A percentile compares a stretch with the other conserved stretches of the same genome.
phyloP scores from a whole-genome alignment of 345 rosid genomes.

The Ceriops decandra region DNA sequence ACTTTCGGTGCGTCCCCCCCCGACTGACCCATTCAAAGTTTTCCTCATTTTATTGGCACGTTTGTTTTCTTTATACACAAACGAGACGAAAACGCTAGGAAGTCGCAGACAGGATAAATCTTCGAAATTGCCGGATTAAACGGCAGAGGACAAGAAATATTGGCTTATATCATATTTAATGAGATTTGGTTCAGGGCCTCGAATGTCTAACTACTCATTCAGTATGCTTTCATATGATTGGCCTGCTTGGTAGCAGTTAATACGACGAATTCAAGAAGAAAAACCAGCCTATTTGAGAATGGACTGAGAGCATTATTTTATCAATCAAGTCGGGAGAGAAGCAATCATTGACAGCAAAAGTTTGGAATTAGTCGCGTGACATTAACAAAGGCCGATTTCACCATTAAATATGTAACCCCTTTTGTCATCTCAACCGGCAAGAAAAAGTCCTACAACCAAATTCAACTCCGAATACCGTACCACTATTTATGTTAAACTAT shows the following conservation, averaged over 20 bases:
- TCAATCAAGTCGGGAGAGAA: not conserved
- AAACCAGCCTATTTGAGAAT: not conserved
- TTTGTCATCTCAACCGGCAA: not conserved
- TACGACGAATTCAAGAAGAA: constrained; percentile 6
- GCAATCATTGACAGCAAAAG: not conserved
- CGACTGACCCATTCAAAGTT: too few relatives aligned
- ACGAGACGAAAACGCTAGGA: constrained; percentile 1
- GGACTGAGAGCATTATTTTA: constrained; percentile 6
- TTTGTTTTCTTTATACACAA: not conserved
- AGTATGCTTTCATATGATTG: not conserved
- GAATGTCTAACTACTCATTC: not conserved
- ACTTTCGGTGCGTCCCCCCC: too few relatives aligned
- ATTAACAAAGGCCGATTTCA: not conserved
- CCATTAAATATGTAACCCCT: not conserved
- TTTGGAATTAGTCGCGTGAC: constrained; percentile 6
- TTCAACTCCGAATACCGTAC: not conserved
- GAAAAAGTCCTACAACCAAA: not conserved
- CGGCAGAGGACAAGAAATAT: not conserved
- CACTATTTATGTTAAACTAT: too few relatives aligned
- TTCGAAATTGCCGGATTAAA: not conserved
- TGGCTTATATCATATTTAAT: not conserved
- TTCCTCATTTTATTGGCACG: too few relatives aligned
- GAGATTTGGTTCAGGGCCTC: not conserved
- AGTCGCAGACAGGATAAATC: not conserved
- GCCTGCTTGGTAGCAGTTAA: constrained; percentile 19